Evolutionary conservation across 2,329 filamentous ascomycete species (phyloP).

Genomic region (Colletotrichum tropicale): DNA sequence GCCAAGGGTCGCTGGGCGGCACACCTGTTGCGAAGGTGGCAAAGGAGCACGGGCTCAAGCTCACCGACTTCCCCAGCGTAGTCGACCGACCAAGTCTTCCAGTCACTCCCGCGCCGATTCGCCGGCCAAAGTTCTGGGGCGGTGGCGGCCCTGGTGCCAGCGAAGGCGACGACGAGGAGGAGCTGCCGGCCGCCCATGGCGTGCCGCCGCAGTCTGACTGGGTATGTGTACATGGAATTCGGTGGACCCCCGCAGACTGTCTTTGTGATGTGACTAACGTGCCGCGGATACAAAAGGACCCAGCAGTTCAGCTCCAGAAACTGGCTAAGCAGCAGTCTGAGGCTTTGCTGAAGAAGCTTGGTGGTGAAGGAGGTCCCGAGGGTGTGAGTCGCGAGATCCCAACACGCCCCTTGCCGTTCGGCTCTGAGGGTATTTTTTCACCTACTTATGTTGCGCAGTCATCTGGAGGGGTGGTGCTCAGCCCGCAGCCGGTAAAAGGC

Average conservation of each 20-base stretch:
- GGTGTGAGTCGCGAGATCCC: conserved; percentile 49
- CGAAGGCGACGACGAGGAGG: conserved; percentile 58
- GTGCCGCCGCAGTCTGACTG: conserved; percentile 89
- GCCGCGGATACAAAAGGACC: conserved; percentile 64
- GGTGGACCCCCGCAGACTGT: conserved; percentile 56
- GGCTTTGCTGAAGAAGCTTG: conserved; percentile 60
- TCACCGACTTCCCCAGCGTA: conserved; percentile 88
- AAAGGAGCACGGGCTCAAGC: conserved; percentile 56
- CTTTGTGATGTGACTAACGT: conserved; percentile 62
- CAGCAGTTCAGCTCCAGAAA: conserved; percentile 71
- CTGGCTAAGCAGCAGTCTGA: conserved; percentile 71
- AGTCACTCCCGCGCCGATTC: conserved; percentile 85
- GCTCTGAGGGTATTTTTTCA: conserved; percentile 52
- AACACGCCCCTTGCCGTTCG: conserved; percentile 54
- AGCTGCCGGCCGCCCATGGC: conserved; percentile 77
- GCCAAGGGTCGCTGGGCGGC: conserved; percentile 25
- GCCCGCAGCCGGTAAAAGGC: conserved; percentile 48
- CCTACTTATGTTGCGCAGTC: conserved; percentile 49
- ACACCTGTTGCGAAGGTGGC: conserved; percentile 24
- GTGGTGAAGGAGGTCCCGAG: conserved; percentile 31
- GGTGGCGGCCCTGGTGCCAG: conserved; percentile 41
- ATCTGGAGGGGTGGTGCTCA: conserved; percentile 35
- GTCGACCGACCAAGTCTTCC: conserved; percentile 85
- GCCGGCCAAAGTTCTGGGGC: conserved; percentile 71
- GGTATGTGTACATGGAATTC: conserved; percentile 76